These are phyloP conservation scores for Teratosphaeria gauchensis DNA, from an alignment of 2,329 filamentous ascomycete species.

Conservation along the genomic window DNA sequence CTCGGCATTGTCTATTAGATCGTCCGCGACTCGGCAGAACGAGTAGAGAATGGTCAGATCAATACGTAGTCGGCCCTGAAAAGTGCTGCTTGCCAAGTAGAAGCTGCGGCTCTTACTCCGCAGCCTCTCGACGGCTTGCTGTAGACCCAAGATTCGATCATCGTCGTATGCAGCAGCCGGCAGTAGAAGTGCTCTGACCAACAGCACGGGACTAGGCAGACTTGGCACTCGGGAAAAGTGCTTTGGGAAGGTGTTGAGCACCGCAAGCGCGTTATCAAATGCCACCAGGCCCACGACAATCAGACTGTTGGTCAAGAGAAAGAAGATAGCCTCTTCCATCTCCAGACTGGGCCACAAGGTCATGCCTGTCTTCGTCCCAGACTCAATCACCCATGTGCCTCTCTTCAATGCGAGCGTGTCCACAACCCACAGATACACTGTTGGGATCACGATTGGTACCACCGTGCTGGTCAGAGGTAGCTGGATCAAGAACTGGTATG, in stretches of 20 bases:
- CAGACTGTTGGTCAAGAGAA: slow-evolving; percentile 58
- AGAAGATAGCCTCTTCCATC: slow-evolving; percentile 66
- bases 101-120: slow-evolving; percentile 62
- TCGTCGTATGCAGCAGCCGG: slow-evolving; percentile 46
- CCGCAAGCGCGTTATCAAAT: slow-evolving; percentile 59
- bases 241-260: slow-evolving; percentile 53
- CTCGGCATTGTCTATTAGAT: slow-evolving; percentile 58
- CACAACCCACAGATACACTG: slow-evolving; percentile 61
- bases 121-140: slow-evolving; percentile 50
- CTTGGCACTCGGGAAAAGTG: slow-evolving; percentile 44
- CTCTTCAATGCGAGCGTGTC: slow-evolving; percentile 58
- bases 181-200: slow-evolving; percentile 45
- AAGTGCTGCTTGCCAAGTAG: slow-evolving; percentile 61
- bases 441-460: slow-evolving; percentile 53
- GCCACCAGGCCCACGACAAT: slow-evolving; percentile 61
- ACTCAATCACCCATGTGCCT: slow-evolving; percentile 63
- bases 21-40: slow-evolving; percentile 64
- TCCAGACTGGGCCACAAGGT: slow-evolving; percentile 58
- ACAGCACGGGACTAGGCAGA: slow-evolving; percentile 39
- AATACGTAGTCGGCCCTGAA: slow-evolving; percentile 56
- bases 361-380: slow-evolving; percentile 55
- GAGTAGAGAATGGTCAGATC: slow-evolving; percentile 62
- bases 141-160: slow-evolving; percentile 47
- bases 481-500: slow-evolving; percentile 53
- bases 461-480: slow-evolving; percentile 50